Percentiles rank a stretch among this genome's conserved stretches.
Evolutionary conservation across 1,284 basidiomycete species (phyloP).

Genomic region (Trametes sp.): DNA sequence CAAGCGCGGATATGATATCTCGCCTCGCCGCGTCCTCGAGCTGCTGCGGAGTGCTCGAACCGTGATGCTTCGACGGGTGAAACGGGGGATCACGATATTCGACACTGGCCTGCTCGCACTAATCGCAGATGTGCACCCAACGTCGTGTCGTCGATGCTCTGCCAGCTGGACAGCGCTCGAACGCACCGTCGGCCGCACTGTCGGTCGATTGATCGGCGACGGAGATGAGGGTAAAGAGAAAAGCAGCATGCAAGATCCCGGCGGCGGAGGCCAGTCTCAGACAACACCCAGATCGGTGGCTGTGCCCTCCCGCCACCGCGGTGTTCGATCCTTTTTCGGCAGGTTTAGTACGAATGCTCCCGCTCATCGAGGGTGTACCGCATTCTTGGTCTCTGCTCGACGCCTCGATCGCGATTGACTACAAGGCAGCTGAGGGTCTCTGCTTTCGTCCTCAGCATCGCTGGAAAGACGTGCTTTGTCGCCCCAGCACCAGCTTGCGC

Average conservation of each 20-base stretch:
- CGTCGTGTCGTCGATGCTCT: too few species aligned
- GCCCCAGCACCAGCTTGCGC: neutral
- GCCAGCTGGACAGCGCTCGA: neutral
- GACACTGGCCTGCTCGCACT: neutral
- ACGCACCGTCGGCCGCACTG: neutral
- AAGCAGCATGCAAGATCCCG: conserved; percentile 17
- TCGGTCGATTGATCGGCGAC: neutral
- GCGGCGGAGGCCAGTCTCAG: conserved; percentile 10
- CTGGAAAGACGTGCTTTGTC: too few species aligned
- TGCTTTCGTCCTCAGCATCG: too few species aligned
- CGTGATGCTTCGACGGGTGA: conserved; percentile 3
- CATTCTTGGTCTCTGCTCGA: neutral
- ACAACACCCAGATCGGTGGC: conserved; percentile 18
- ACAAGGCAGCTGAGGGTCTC: too few species aligned
- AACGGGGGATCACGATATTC: neutral
- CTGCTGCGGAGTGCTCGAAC: conserved; percentile 12
- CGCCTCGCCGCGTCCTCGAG: conserved; percentile 9
- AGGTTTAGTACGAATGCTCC: conserved; percentile 12
- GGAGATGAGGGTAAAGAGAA: conserved; percentile 13
- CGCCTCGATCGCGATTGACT: neutral
- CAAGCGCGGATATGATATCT: conserved; percentile 19
- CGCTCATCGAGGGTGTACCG: neutral
- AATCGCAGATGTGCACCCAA: conserved; percentile 15
- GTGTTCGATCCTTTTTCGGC: conserved; percentile 7
- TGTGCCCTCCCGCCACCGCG: conserved; percentile 8